These are phyloP conservation scores for Starmera amethionina DNA, from an alignment of 805 yeast species.

Conservation along the genomic window DNA sequence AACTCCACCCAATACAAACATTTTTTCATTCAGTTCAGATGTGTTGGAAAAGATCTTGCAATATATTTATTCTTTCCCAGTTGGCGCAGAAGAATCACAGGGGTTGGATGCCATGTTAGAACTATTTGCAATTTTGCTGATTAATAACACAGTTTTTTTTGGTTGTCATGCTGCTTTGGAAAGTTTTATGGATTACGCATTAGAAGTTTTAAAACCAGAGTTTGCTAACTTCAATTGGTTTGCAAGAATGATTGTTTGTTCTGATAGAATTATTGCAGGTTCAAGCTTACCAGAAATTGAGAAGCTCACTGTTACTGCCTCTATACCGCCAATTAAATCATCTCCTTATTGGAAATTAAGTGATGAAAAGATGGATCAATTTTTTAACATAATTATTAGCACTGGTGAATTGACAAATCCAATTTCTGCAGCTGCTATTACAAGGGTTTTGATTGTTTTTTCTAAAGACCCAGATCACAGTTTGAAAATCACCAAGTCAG, in stretches of 20 bases:
- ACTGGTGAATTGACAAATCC: constrained; percentile 31
- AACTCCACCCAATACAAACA: constrained; percentile 21
- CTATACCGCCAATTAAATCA: constrained; percentile 7
- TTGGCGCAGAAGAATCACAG: constrained; percentile 17
- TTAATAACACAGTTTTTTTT: constrained; percentile 27
- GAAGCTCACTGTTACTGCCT: constrained; percentile 17
- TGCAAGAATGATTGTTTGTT: constrained; percentile 42
- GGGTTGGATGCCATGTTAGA: constrained; percentile 30
- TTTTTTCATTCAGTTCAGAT: constrained; percentile 24
- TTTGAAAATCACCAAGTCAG: constrained; percentile 32
- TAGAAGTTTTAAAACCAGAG: constrained; percentile 26
- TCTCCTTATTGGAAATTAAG: constrained; percentile 17
- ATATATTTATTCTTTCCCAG: constrained; percentile 24
- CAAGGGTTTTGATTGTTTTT: constrained; percentile 45
- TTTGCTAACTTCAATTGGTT: constrained; percentile 43
- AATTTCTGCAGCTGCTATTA: constrained; percentile 40
- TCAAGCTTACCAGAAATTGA: constrained; percentile 40
- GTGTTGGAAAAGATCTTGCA: constrained; percentile 28
- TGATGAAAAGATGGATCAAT: constrained; percentile 13
- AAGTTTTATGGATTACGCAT: constrained; percentile 27
- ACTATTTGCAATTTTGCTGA: constrained; percentile 32
- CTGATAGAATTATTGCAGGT: constrained; percentile 45
- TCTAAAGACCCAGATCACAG: constrained; percentile 35
- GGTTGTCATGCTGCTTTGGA: constrained; percentile 24
- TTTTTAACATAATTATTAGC: constrained; percentile 36